Evolutionary conservation across 2,329 filamentous ascomycete genomes (phyloP), one percentile per base, ranked within the genome.

Genomic region (Exophiala mesophila): DNA sequence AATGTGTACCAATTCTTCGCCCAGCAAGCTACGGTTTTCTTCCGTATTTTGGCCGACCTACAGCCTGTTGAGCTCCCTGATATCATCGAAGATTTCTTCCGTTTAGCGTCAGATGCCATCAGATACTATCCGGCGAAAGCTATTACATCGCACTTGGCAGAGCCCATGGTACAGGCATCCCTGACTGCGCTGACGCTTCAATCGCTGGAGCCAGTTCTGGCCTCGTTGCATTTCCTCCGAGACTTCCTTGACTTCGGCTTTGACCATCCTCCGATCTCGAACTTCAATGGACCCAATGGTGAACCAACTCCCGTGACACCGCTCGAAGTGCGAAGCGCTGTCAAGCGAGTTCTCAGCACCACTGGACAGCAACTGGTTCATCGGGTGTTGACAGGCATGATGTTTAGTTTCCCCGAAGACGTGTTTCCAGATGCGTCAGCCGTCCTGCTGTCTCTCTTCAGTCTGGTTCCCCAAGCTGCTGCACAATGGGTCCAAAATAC

Each of bases 371-470:
- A 80, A 42, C 72, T 98, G 19, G 82, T 92, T 5, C 90, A 95
- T 65, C 85, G 89, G 51, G 82, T 94, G 44, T 75, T 98, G 69
- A 92, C 89, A 1, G 92, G 92, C 47, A 94, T 98, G 89, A 97
- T 98, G 90, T 96, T 96, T 63, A 94, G 85, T 1, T 98, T 98
- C 68, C 94, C 92, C 0, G 80, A 86, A 31, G 92, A 97, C 63
- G 96, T 89, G 67, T 94, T 97, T 59, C 83, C 89, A 0, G 92
- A 98, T 60, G 89, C 88, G 12, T 95, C 88, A 36, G 89, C 88
- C 3, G 87, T 95, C n/a, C 69, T 98, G 39, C 78, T 98, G 47
- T 82, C 83, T 3, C 73, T 97, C 52, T 95, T 98, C 60, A 84
- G 95, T 62, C 70, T 97, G 29, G 72, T 94, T 59, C 92, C 92